phyloP scores from a whole-genome alignment of 2,329 filamentous ascomycete species.

The Pezicula rhizophila region DNA sequence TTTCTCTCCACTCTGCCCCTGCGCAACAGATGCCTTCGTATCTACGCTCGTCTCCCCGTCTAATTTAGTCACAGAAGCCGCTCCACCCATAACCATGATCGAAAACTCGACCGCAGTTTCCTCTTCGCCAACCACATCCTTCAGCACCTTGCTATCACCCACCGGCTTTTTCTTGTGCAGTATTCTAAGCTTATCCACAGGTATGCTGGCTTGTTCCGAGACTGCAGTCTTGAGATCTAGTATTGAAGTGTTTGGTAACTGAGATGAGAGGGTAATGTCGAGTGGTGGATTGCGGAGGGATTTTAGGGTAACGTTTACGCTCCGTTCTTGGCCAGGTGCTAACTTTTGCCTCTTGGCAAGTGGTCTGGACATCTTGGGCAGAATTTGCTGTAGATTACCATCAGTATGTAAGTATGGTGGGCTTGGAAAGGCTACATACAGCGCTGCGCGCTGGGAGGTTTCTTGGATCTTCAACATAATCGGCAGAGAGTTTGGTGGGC shows the following conservation, averaged over 20 bases:
- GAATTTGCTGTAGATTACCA: slow-evolving; percentile 51
- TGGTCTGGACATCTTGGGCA: slow-evolving; percentile 59
- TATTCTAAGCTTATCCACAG: slow-evolving; percentile 77
- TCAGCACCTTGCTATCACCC: slow-evolving; percentile 68
- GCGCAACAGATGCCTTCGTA: slow-evolving; percentile 35
- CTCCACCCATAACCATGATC: slow-evolving; percentile 82
- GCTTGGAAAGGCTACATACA: slow-evolving; percentile 43
- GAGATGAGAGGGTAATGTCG: slow-evolving; percentile 58
- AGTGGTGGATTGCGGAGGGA: slow-evolving; percentile 71
- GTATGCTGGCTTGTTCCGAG: slow-evolving; percentile 53
- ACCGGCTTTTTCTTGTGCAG: slow-evolving; percentile 84
- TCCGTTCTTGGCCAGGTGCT: slow-evolving; percentile 47
- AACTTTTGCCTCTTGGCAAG: slow-evolving; percentile 40
- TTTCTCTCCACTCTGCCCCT: slow-evolving; percentile 48
- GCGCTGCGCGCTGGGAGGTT: slow-evolving; percentile 70
- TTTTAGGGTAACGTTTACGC: slow-evolving; percentile 58
- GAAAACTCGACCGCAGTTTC: slow-evolving; percentile 63
- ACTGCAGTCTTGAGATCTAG: slow-evolving; percentile 73
- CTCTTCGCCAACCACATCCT: slow-evolving; percentile 60
- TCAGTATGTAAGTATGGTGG: not conserved
- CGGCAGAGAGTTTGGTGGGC: slow-evolving; percentile 74
- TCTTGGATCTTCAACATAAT: slow-evolving; percentile 84
- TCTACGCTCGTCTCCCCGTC: slow-evolving; percentile 24
- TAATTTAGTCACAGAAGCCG: slow-evolving; percentile 36
- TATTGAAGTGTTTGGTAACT: slow-evolving; percentile 64